Percentiles rank a stretch among this genome's conserved stretches.
These are phyloP conservation scores for Jamesozyma hellenica DNA, from an alignment of 805 yeast species.

Conservation along the genomic window DNA sequence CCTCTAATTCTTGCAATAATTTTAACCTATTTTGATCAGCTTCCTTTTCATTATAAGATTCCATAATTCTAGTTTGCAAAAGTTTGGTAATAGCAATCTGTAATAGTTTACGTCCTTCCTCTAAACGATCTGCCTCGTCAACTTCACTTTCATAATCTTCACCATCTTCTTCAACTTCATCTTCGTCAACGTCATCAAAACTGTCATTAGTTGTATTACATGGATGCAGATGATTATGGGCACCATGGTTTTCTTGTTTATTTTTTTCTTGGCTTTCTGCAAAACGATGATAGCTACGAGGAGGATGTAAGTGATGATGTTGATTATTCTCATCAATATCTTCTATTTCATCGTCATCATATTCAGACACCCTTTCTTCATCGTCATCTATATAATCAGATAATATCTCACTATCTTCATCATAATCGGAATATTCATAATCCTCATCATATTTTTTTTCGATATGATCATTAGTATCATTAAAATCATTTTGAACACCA, in stretches of 20 bases:
- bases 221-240: neutral
- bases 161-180: conserved; percentile 14
- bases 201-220: conserved; percentile 8
- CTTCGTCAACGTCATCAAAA: conserved; percentile 9
- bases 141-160: conserved; percentile 29
- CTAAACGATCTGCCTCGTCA: conserved; percentile 57
- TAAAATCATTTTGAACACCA: conserved; percentile 14
- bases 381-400: conserved; percentile 13
- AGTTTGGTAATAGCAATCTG: conserved; percentile 72
- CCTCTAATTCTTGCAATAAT: conserved; percentile 58
- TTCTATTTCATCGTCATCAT: conserved; percentile 1
- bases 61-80: conserved; percentile 61
- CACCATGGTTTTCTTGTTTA: too few species aligned
- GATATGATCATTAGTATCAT: conserved; percentile 11
- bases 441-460: conserved; percentile 17
- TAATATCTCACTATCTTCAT: conserved; percentile 13
- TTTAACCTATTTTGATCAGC: conserved; percentile 64
- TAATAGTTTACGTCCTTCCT: conserved; percentile 71
- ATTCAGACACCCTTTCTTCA: conserved; percentile 14
- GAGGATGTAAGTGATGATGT: conserved; percentile 7
- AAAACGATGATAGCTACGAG: neutral
- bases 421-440: conserved; percentile 24
- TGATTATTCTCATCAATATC: conserved; percentile 5
- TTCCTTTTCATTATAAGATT: conserved; percentile 68
- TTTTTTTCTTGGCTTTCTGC: neutral